Percentiles rank a stretch among this genome's conserved stretches.
Evolutionary conservation across 768 basidiomycete species (phyloP).

Genomic region (Rhodotorula babjevae): DNA sequence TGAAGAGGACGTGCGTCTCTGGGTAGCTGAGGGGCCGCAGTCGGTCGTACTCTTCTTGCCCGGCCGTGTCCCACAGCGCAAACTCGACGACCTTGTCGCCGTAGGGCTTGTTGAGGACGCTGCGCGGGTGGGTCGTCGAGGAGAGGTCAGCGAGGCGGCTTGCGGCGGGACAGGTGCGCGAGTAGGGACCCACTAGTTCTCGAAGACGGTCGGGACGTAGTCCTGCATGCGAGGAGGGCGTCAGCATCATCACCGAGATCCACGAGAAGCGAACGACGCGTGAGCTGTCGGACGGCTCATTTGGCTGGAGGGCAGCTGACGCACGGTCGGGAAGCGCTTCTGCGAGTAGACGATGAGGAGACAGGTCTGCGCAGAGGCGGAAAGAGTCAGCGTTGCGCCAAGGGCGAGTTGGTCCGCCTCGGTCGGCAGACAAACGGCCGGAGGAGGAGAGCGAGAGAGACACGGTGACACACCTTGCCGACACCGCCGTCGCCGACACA

Average conservation of each 20-base stretch:
- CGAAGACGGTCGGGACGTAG: slow-evolving; percentile 89
- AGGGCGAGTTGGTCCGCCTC: neutral
- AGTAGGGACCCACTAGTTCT: slow-evolving; percentile 61
- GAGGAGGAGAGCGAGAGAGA: neutral
- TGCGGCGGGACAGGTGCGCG: too few species aligned
- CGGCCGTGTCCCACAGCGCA: slow-evolving; percentile 99
- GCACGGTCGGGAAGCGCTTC: slow-evolving; percentile 86
- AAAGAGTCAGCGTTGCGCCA: neutral
- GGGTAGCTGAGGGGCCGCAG: slow-evolving; percentile 94
- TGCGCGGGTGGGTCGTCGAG: slow-evolving; percentile 43
- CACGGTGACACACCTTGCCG: slow-evolving; percentile 43
- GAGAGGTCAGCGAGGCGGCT: neutral
- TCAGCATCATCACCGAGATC: neutral
- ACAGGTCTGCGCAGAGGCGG: slow-evolving; percentile 58
- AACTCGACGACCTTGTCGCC: slow-evolving; percentile 87
- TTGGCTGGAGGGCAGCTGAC: neutral
- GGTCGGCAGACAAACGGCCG: neutral
- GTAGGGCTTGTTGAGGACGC: slow-evolving; percentile 91
- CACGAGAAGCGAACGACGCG: too few species aligned
- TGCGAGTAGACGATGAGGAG: slow-evolving; percentile 91
- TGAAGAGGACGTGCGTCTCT: slow-evolving; percentile 96
- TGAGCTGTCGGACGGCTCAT: neutral
- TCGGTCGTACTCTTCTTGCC: slow-evolving; percentile 98
- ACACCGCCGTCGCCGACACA: slow-evolving; percentile 40
- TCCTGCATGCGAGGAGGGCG: slow-evolving; percentile 53